These are phyloP conservation scores for Rhizoclosmatium sp. DNA, from an alignment of 192 early-diverging fungal species.

Conservation along the genomic window DNA sequence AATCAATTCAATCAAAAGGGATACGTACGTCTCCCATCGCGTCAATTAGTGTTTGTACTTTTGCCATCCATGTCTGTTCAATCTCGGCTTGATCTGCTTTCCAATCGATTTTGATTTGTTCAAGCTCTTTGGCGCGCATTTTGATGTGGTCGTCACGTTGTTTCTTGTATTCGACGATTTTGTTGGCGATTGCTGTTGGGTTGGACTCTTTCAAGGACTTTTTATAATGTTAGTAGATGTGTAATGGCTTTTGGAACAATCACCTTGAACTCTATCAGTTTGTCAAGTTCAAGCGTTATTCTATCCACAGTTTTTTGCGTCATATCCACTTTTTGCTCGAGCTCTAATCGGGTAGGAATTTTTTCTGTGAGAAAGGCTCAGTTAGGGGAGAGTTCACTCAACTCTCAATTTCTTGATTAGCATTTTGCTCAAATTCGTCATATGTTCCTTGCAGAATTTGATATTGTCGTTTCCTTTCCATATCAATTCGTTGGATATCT, in stretches of 20 bases:
- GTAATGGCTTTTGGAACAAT: not conserved
- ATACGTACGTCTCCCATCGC: slow-evolving; percentile 29
- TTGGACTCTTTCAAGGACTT: slow-evolving; percentile 30
- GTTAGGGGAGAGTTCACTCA: not conserved
- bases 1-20: not conserved
- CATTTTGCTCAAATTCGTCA: slow-evolving; percentile 12
- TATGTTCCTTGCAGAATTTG: slow-evolving; percentile 12
- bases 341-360: not conserved
- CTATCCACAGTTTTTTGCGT: slow-evolving; percentile 30
- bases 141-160: slow-evolving; percentile 14
- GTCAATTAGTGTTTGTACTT: slow-evolving; percentile 35
- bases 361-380: too few relatives aligned
- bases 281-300: slow-evolving; percentile 25
- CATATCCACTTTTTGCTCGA: slow-evolving; percentile 23
- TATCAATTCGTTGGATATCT: slow-evolving; percentile 24
- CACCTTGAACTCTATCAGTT: slow-evolving; percentile 37
- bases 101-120: slow-evolving; percentile 21
- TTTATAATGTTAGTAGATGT: not conserved
- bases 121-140: not conserved
- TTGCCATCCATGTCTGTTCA: slow-evolving; percentile 37
- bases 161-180: slow-evolving; percentile 2
- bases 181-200: slow-evolving; percentile 25
- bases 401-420: slow-evolving; percentile 20
- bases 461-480: slow-evolving; percentile 9
- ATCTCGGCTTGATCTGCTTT: slow-evolving; percentile 37